These are phyloP conservation scores for Dunaliella salina DNA, from an alignment of 163 green algal species.

Conservation along the genomic window DNA sequence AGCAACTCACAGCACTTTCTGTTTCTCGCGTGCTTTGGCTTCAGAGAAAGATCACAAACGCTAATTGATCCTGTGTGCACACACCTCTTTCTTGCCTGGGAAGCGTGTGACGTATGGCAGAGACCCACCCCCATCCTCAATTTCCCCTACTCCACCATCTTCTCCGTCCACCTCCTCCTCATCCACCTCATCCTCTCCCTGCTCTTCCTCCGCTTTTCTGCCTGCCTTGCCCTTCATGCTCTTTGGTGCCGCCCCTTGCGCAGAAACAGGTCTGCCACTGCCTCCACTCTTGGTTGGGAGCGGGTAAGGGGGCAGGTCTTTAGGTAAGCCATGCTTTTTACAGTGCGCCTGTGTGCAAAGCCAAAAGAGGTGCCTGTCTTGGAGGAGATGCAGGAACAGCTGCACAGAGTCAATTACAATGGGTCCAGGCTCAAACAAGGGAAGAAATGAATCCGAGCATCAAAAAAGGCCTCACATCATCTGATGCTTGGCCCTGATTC, in stretches of 20 bases:
- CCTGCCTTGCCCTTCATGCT: neutral
- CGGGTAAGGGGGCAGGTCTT: neutral
- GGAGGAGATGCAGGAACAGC: too few species aligned
- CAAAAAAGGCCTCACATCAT: too few species aligned
- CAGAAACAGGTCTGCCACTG: neutral
- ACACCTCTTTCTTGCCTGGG: constrained; percentile 55
- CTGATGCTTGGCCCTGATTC: too few species aligned
- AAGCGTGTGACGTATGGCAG: constrained; percentile 48
- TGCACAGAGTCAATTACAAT: too few species aligned
- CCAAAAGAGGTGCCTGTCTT: too few species aligned
- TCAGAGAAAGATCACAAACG: too few species aligned
- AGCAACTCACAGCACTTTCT: too few species aligned
- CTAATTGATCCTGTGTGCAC: neutral
- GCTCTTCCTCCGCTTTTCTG: too few species aligned
- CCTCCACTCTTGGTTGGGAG: neutral
- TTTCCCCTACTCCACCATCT: too few species aligned
- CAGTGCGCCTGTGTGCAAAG: constrained; percentile 8
- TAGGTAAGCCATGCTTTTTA: neutral
- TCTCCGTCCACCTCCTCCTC: neutral
- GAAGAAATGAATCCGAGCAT: too few species aligned
- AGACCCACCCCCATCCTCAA: constrained; percentile 9
- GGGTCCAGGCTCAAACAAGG: too few species aligned
- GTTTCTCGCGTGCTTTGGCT: too few species aligned
- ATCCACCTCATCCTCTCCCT: neutral
- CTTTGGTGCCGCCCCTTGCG: neutral